These are phyloP conservation scores for Globisporangium cylindrosporum DNA, from an alignment of 352 stramenopile genomes.

Conservation along the genomic window DNA sequence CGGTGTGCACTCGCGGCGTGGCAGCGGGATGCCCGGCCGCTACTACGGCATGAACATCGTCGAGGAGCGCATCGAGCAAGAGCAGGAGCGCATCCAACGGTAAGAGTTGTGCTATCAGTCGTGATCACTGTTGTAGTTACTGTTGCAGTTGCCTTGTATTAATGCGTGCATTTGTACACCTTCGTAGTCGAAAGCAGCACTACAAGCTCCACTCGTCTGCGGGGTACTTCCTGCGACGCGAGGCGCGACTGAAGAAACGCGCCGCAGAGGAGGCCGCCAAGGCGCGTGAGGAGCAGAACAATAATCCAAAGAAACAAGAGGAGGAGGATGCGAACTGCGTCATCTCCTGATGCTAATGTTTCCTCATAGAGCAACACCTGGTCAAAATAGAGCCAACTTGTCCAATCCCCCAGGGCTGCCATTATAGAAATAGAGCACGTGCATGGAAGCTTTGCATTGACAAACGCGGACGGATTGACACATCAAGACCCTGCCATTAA, in stretches of 20 bases:
- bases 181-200: slow-evolving; percentile 52
- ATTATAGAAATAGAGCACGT: neutral
- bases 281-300: slow-evolving; percentile 31
- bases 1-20: slow-evolving; percentile 46
- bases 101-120: slow-evolving; percentile 10
- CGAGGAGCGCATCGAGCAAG: slow-evolving; percentile 63
- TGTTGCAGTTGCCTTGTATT: neutral
- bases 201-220: slow-evolving; percentile 66
- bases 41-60: slow-evolving; percentile 76
- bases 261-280: slow-evolving; percentile 39
- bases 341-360: slow-evolving; percentile 22
- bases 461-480: neutral
- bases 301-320: slow-evolving; percentile 20
- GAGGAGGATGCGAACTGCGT: slow-evolving; percentile 26
- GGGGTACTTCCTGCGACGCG: slow-evolving; percentile 74
- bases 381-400: neutral
- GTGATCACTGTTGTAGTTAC: no score
- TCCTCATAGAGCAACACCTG: neutral
- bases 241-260: slow-evolving; percentile 54
- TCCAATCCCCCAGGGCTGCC: neutral
- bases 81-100: slow-evolving; percentile 63
- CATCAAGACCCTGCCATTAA: neutral
- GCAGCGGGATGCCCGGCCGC: slow-evolving; percentile 36
- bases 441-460: no score
- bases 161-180: neutral